Evolutionary conservation across 495 filamentous ascomycete species (phyloP).

Genomic region (Penicillium chermesinum): DNA sequence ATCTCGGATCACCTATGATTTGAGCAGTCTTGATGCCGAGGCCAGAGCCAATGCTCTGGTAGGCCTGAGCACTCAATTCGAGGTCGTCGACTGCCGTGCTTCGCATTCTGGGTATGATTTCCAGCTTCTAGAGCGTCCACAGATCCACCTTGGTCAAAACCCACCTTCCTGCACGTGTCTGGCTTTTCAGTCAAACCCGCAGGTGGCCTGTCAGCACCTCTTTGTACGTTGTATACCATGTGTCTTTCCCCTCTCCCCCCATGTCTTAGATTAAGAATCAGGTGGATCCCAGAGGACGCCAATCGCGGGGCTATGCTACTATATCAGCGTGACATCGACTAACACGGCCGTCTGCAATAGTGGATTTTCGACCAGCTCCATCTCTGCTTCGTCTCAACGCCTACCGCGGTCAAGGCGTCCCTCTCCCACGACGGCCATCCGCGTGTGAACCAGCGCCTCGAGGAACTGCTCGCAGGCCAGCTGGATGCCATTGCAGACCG

Average conservation of each 20-base stretch:
- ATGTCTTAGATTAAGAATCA: neutral
- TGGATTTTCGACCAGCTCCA: conserved; percentile 46
- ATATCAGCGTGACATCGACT: too few species aligned
- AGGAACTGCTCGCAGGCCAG: conserved; percentile 34
- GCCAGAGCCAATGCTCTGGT: conserved; percentile 33
- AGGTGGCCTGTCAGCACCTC: conserved; percentile 42
- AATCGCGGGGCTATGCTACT: too few species aligned
- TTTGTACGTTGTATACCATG: conserved; percentile 30
- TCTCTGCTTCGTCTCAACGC: conserved; percentile 26
- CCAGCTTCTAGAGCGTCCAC: conserved; percentile 30
- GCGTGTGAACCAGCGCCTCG: conserved; percentile 29
- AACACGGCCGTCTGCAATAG: conserved; percentile 14
- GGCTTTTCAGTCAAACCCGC: conserved; percentile 25
- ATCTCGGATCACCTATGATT: conserved; percentile 43
- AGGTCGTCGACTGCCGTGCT: conserved; percentile 32
- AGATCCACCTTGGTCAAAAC: conserved; percentile 26
- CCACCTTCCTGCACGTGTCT: conserved; percentile 36
- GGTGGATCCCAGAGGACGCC: too few species aligned
- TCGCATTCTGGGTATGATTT: conserved; percentile 33
- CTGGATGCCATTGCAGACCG: conserved; percentile 30
- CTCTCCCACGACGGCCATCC: conserved; percentile 33
- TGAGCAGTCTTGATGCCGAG: conserved; percentile 30
- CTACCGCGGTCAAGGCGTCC: conserved; percentile 22
- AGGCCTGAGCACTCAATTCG: conserved; percentile 32
- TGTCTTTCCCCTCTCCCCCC: neutral